These are phyloP conservation scores for Exserohilum turcica DNA, from an alignment of 2,329 filamentous ascomycete species.

Conservation along the genomic window DNA sequence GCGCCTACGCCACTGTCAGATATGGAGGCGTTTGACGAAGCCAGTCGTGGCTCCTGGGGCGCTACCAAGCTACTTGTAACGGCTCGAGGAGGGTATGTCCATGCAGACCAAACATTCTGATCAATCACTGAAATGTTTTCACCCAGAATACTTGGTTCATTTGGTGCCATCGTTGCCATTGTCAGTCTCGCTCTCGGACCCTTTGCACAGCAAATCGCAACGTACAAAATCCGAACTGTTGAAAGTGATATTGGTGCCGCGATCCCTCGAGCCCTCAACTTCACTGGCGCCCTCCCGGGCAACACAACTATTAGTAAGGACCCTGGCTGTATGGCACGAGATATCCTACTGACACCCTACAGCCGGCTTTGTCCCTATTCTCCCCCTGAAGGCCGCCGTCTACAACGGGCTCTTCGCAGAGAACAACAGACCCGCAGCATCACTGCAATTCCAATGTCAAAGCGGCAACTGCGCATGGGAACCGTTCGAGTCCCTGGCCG, in stretches of 20 bases:
- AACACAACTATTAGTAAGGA: constrained; percentile 21
- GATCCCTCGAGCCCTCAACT: constrained; percentile 18
- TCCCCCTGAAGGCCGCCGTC: constrained; percentile 18
- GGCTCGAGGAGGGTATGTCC: constrained; percentile 15
- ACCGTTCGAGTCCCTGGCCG: constrained; percentile 14
- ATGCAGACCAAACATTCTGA: neutral
- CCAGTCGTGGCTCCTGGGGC: constrained; percentile 21
- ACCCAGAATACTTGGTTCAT: constrained; percentile 14
- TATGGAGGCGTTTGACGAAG: constrained; percentile 19
- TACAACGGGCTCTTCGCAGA: constrained; percentile 22
- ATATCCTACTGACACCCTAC: neutral
- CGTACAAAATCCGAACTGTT: constrained; percentile 16
- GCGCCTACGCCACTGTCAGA: constrained; percentile 12
- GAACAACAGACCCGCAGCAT: constrained; percentile 20
- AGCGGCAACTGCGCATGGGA: constrained; percentile 20
- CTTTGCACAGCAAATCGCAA: constrained; percentile 20
- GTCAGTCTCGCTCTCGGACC: constrained; percentile 17
- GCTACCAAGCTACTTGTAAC: constrained; percentile 12
- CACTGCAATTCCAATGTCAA: constrained; percentile 16
- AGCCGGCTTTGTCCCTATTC: constrained; percentile 20
- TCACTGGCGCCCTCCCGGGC: constrained; percentile 11
- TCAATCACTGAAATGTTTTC: constrained; percentile 1
- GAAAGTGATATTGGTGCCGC: constrained; percentile 16
- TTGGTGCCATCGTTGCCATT: constrained; percentile 17
- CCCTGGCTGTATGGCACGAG: neutral